phyloP scores from a whole-genome alignment of 1,139 yeast species.

The Tardiomyces digboiensis region DNA sequence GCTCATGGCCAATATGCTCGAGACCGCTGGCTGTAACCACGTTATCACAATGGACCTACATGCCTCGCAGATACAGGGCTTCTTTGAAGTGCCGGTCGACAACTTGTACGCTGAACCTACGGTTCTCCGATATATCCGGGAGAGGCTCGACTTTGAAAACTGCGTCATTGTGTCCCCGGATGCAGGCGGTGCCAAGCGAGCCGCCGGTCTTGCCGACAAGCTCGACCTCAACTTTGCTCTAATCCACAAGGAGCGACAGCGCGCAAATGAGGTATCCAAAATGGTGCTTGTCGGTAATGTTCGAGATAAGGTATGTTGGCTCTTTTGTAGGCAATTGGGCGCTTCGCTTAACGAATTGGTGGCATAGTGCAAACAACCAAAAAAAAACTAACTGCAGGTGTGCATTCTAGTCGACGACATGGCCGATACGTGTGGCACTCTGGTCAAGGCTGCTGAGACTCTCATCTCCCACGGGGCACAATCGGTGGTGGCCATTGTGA shows the following conservation, averaged over 20 bases:
- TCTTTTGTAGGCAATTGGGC: too few relatives aligned
- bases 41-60: conserved; percentile 97
- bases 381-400: too few relatives aligned
- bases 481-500: conserved; percentile 85
- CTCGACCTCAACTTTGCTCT: conserved; percentile 88
- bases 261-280: conserved; percentile 86
- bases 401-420: conserved; percentile 93
- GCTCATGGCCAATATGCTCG: conserved; percentile 87
- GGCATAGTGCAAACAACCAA: too few relatives aligned
- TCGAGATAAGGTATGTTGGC: conserved; percentile 60
- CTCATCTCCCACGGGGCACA: conserved; percentile 70
- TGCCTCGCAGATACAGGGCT: conserved; percentile 99
- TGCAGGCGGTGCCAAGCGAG: conserved; percentile 98
- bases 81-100: conserved; percentile 92
- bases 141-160: conserved; percentile 41
- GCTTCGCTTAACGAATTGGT: too few relatives aligned
- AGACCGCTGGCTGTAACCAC: conserved; percentile 94
- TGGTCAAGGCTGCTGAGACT: conserved; percentile 91
- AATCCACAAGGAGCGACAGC: conserved; percentile 91
- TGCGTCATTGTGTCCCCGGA: conserved; percentile 92
- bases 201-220: conserved; percentile 89
- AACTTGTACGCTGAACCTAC: conserved; percentile 94
- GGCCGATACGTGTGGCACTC: conserved; percentile 98
- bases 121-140: conserved; percentile 77
- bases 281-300: conserved; percentile 98